These are phyloP conservation scores for Carallia pectinifolia DNA, from an alignment of 345 rosid genomes.

Conservation along the genomic window DNA sequence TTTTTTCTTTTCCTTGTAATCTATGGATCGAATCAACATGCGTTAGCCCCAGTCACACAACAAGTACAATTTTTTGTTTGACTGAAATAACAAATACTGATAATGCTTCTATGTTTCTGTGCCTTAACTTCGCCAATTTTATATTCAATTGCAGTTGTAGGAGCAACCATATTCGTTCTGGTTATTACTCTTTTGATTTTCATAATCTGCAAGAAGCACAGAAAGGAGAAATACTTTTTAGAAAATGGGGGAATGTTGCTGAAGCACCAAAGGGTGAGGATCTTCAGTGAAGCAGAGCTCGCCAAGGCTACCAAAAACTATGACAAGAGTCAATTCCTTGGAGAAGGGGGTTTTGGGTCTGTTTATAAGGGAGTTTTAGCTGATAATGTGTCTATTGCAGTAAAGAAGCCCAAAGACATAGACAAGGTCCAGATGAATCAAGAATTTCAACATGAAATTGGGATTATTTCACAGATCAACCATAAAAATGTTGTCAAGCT, in stretches of 20 bases:
- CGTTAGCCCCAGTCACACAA: too few relatives aligned
- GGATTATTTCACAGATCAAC: constrained; percentile 27
- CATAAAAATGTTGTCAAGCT: constrained; percentile 37
- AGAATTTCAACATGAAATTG: constrained; percentile 27
- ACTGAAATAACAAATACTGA: too few relatives aligned
- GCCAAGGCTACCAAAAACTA: constrained; percentile 31
- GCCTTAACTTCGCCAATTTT: neutral
- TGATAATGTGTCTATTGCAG: constrained; percentile 7
- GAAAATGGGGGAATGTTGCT: constrained; percentile 35
- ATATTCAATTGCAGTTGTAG: neutral
- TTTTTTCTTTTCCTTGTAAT: too few relatives aligned
- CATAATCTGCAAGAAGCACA: constrained; percentile 5
- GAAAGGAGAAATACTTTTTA: constrained; percentile 20
- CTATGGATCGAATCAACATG: too few relatives aligned
- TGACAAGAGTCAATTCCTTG: constrained; percentile 6
- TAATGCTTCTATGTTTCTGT: neutral
- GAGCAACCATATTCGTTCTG: neutral
- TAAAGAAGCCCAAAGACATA: constrained; percentile 22
- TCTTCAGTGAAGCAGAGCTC: constrained; percentile 29
- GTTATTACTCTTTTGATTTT: neutral
- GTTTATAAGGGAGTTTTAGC: constrained; percentile 28
- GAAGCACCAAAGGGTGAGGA: constrained; percentile 31
- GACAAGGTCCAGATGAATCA: constrained; percentile 17
- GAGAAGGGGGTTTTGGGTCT: constrained; percentile 32
- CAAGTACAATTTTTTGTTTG: too few relatives aligned